Evolutionary conservation across 805 yeast species (phyloP), one percentile per base, ranked within the genome.

Genomic region (Grigorovia transvaalensis): DNA sequence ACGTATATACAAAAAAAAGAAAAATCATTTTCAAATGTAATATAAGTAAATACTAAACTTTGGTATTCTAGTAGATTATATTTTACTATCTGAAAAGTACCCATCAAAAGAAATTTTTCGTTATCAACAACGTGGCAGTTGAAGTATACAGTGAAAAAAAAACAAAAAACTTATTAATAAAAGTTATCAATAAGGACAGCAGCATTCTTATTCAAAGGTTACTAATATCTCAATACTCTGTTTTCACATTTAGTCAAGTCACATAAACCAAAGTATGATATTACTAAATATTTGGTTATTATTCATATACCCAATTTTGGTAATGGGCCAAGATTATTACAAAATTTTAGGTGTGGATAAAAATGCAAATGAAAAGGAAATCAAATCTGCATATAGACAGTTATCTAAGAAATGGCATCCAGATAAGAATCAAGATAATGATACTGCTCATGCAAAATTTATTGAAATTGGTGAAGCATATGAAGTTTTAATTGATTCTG

Each of bases 381-480:
- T 90, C 69, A 88, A 87, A 64, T 78, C 82, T 50, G 96, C 96
- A 0, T 90, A 90, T 66, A 74, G 96, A 57, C 77, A 80, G 51
- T 70, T 91, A 56, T 82, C 90, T 57, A 84, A 88, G 66, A 86
- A 86, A 63, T 88, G 79, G 68, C 99, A 91, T 64, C 99, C 99
- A 1, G 99, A 91, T 69, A 91, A 91, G 71, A 93, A 91, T 65
- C 83, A 85, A 5, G 85, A 84, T 7, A 79, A 84, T 59, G 88
- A 87, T 9, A 84, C 78, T 30, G 96, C 97, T 0, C 89, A 87
- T 57, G 83, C 85, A 48, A 83, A 79, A 69, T 93, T 90, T 66
- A 83, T 93, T 49, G 95, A 89, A 68, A 78, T 93, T 30, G 96
- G 96, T 15, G 95, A 85, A 62, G 98, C 98, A 0, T 91, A 91